phyloP scores from a whole-genome alignment of 345 rosid species.

The Adansonia digitata region DNA sequence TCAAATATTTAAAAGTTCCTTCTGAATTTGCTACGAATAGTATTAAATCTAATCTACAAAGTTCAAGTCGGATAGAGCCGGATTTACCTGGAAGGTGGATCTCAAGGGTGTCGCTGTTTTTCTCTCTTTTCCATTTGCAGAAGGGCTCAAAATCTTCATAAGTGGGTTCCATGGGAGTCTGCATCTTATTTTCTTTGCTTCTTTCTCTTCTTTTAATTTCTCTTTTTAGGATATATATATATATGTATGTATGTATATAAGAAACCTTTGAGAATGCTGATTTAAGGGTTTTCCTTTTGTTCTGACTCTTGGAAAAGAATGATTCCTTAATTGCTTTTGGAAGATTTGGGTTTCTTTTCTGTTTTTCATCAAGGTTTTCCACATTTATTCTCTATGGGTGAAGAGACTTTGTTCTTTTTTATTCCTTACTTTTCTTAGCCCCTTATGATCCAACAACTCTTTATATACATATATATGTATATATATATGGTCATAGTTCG shows the following conservation, averaged over 20 bases:
- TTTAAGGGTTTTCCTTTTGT: neutral
- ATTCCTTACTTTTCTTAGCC: neutral
- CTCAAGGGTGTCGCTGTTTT: neutral
- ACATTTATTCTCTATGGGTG: neutral
- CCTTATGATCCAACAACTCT: neutral
- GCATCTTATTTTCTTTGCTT: neutral
- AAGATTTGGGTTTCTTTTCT: neutral
- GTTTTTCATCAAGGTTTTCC: neutral
- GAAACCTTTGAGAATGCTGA: neutral
- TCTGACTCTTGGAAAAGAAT: neutral
- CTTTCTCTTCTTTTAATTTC: neutral
- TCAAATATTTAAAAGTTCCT: no score
- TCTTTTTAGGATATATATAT: neutral
- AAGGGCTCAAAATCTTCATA: slow-evolving; percentile 1
- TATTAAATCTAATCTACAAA: no score
- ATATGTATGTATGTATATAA: neutral
- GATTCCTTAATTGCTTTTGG: neutral
- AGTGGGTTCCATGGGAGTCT: neutral
- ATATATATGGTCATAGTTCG: no score
- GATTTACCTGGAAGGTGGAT: neutral
- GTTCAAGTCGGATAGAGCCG: no score
- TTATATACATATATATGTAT: no score
- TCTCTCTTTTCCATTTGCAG: neutral
- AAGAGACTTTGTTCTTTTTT: neutral
- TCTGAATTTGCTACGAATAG: no score